A percentile compares a stretch with the other conserved stretches of the same genome.
Conservation (phyloP, 164 flowering plant species). For the Houttuynia cordata region DNA sequence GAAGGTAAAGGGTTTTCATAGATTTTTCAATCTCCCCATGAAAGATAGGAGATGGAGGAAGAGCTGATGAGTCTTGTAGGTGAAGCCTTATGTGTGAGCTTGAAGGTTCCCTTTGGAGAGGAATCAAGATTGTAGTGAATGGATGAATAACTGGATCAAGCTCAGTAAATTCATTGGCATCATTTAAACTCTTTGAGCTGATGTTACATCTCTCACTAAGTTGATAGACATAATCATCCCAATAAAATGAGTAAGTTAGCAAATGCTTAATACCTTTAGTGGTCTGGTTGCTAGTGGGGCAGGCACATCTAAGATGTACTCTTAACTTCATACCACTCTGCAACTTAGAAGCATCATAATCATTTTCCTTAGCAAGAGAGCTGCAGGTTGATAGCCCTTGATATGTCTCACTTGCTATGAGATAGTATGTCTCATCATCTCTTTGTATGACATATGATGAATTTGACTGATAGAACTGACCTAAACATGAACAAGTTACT, state of each 20-base stretch:
- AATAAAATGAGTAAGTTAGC: slow-evolving; percentile 29
- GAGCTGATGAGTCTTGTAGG: slow-evolving; percentile 7
- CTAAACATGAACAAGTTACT: slow-evolving; percentile 46
- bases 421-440: slow-evolving; percentile 29
- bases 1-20: slow-evolving; percentile 23
- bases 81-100: slow-evolving; percentile 17
- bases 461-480: slow-evolving; percentile 38
- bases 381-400: slow-evolving; percentile 65
- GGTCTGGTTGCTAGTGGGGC: slow-evolving; percentile 40
- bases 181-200: slow-evolving; percentile 14
- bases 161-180: slow-evolving; percentile 32
- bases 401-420: slow-evolving; percentile 44
- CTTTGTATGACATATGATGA: slow-evolving; percentile 25
- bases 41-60: slow-evolving; percentile 7
- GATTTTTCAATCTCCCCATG: slow-evolving; percentile 5
- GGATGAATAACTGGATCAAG: slow-evolving; percentile 16
- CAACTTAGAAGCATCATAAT: slow-evolving; percentile 10
- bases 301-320: slow-evolving; percentile 65
- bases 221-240: slow-evolving; percentile 17
- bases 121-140: slow-evolving; percentile 47
- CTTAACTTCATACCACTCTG: slow-evolving; percentile 10
- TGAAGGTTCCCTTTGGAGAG: slow-evolving; percentile 25
- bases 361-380: slow-evolving; percentile 35
- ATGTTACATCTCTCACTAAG: slow-evolving; percentile 28
- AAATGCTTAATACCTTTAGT: slow-evolving; percentile 29